These are phyloP conservation scores for Garcia nutans DNA, from an alignment of 345 rosid genomes.

Conservation along the genomic window DNA sequence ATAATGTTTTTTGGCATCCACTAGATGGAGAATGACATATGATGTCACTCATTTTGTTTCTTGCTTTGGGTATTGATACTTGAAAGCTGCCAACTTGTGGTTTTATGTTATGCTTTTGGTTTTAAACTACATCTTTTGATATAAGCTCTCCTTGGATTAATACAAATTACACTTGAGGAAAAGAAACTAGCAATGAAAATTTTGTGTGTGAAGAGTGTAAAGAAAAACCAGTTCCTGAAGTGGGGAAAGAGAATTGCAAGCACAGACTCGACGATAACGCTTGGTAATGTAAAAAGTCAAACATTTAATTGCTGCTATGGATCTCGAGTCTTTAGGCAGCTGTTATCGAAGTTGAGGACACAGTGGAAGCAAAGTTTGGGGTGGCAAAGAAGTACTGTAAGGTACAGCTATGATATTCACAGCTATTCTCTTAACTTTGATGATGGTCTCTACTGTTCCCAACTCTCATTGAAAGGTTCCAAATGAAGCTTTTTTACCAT, in stretches of 20 bases:
- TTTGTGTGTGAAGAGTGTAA: slow-evolving; percentile 10
- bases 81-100: slow-evolving; percentile 11
- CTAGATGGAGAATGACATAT: slow-evolving; percentile 14
- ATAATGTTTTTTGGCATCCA: slow-evolving; percentile 6
- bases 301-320: slow-evolving; percentile 8
- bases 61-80: slow-evolving; percentile 13
- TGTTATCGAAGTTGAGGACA: slow-evolving; percentile 27
- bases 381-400: slow-evolving; percentile 18
- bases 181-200: slow-evolving; percentile 21
- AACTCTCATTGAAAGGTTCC: not conserved
- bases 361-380: slow-evolving; percentile 26
- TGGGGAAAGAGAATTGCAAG: slow-evolving; percentile 27
- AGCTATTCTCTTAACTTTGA: slow-evolving; percentile 39
- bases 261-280: slow-evolving; percentile 12
- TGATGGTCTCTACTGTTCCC: slow-evolving; percentile 22
- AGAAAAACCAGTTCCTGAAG: slow-evolving; percentile 25
- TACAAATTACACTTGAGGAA: not conserved
- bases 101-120: not conserved
- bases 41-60: slow-evolving; percentile 2
- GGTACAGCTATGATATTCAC: slow-evolving; percentile 35
- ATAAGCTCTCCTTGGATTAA: not conserved
- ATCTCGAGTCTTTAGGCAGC: slow-evolving; percentile 20
- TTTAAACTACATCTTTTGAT: not conserved
- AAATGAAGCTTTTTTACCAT: not conserved
- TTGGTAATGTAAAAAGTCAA: slow-evolving; percentile 15